Percentiles rank a stretch among this genome's conserved stretches.
Evolutionary conservation across 306 rosid species (phyloP).

Genomic region (Lupinus albus): DNA sequence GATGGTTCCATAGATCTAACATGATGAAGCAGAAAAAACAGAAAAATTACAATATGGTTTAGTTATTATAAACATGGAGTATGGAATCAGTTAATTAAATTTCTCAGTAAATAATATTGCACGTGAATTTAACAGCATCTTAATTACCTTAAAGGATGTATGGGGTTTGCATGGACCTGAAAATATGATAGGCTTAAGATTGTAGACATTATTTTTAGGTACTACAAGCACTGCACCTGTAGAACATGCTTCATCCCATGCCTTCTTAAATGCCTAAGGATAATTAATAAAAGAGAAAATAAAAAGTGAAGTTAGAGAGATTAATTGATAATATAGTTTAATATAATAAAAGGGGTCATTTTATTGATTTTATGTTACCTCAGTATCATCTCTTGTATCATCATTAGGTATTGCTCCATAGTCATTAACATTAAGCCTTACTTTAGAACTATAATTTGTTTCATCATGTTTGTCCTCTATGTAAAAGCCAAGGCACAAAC

Average conservation of each 20-base stretch:
- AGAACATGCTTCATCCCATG: slow-evolving; percentile 74
- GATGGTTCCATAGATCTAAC: slow-evolving; percentile 68
- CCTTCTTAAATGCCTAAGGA: no score
- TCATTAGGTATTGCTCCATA: no score
- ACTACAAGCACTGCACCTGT: slow-evolving; percentile 48
- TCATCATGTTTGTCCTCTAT: no score
- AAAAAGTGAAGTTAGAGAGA: no score
- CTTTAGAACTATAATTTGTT: no score
- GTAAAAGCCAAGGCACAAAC: no score
- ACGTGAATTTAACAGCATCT: slow-evolving; percentile 31
- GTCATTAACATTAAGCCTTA: no score
- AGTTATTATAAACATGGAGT: not conserved
- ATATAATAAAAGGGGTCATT: no score
- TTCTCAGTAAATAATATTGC: slow-evolving; percentile 3
- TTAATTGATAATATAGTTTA: no score
- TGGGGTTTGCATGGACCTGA: slow-evolving; percentile 72
- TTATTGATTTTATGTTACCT: no score
- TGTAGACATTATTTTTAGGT: slow-evolving; percentile 49
- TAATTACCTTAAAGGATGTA: slow-evolving; percentile 58
- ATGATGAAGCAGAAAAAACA: not conserved
- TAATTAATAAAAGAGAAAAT: no score
- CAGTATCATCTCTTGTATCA: no score
- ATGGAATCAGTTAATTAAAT: not conserved
- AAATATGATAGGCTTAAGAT: slow-evolving; percentile 67
- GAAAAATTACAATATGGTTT: slow-evolving; percentile 9